A percentile compares a stretch with the other conserved stretches of the same genome.
These are phyloP conservation scores for Solanum etuberosum DNA, from an alignment of 257 asterid species.

Conservation along the genomic window DNA sequence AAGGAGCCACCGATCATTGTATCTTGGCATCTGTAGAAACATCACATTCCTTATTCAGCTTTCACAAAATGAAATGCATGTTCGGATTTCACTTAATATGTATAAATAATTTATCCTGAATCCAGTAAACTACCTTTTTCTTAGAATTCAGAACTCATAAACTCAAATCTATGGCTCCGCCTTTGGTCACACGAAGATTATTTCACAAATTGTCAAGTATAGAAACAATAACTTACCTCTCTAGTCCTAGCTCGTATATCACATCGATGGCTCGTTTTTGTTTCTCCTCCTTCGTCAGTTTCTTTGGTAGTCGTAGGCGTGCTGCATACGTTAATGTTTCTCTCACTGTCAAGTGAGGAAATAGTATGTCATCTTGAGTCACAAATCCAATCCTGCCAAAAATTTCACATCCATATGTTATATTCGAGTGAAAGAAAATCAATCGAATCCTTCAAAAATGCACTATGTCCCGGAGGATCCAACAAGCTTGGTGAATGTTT, in stretches of 20 bases:
- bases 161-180: neutral
- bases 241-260: conserved; percentile 76
- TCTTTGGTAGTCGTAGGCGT: conserved; percentile 62
- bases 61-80: neutral
- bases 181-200: neutral
- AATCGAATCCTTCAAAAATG: neutral
- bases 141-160: neutral
- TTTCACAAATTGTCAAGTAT: neutral
- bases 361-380: conserved; percentile 93
- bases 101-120: neutral
- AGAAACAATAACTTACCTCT: conserved; percentile 41
- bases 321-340: conserved; percentile 82
- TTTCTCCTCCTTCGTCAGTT: conserved; percentile 62
- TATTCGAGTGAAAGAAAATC: neutral
- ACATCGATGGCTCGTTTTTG: conserved; percentile 66
- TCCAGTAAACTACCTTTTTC: neutral
- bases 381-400: conserved; percentile 89
- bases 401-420: neutral
- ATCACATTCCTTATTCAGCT: neutral
- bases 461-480: neutral
- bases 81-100: neutral
- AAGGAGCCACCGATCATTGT: conserved; percentile 97
- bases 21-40: conserved; percentile 68
- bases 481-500: neutral
- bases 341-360: conserved; percentile 90